phyloP scores from a whole-genome alignment of 225 moss, liverwort and hornwort genomes.

The Sphagnum tenellum region DNA sequence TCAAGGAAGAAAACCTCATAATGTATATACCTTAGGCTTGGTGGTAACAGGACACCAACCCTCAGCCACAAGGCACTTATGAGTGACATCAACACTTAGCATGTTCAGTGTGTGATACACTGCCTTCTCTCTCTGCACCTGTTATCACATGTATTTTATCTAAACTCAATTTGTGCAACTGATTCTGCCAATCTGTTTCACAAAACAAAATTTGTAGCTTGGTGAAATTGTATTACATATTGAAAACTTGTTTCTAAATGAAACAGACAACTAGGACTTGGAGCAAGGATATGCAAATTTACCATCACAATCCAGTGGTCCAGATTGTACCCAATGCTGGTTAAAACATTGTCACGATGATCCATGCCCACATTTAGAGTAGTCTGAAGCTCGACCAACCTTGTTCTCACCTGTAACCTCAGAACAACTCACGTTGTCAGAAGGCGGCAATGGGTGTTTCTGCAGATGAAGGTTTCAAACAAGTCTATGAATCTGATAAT shows the following conservation, averaged over 20 bases:
- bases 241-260: too few species aligned
- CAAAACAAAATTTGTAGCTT: too few species aligned
- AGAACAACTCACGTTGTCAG: too few species aligned
- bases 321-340: slow-evolving; percentile 64
- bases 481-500: too few species aligned
- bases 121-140: slow-evolving; percentile 86
- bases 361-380: slow-evolving; percentile 65
- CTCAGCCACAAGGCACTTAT: slow-evolving; percentile 87
- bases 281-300: background rate
- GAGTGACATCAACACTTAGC: slow-evolving; percentile 83
- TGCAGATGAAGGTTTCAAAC: too few species aligned
- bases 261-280: too few species aligned
- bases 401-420: slow-evolving; percentile 43
- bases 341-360: slow-evolving; percentile 67
- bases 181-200: too few species aligned
- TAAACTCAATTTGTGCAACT: background rate
- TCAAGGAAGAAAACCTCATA: background rate
- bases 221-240: too few species aligned
- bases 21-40: slow-evolving; percentile 43
- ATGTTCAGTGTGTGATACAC: slow-evolving; percentile 79
- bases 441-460: too few species aligned
- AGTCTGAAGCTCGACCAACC: slow-evolving; percentile 65
- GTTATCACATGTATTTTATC: background rate
- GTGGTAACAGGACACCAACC: slow-evolving; percentile 84
- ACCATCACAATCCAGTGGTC: slow-evolving; percentile 78